Conservation (phyloP, 345 rosid genomes). For the Dipteronia sinensis region DNA sequence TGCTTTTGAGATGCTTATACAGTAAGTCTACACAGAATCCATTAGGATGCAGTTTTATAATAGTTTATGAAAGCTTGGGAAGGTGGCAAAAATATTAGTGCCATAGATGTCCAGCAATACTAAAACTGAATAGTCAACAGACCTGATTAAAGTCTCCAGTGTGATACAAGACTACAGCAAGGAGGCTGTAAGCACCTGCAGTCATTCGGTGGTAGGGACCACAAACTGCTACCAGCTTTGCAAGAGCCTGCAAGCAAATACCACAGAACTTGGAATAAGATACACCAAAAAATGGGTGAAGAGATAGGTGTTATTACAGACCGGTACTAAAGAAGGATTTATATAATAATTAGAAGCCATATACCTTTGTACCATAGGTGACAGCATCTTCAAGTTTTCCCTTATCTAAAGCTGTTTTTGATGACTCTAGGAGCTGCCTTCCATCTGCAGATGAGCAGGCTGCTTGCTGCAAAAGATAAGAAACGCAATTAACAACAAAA, state of each 20-base stretch:
- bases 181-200: conserved; percentile 99
- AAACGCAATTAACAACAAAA: conserved; percentile 20
- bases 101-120: background rate
- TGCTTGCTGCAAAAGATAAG: conserved; percentile 77
- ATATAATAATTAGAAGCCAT: conserved; percentile 15
- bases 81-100: conserved; percentile 11
- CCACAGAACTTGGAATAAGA: conserved; percentile 22
- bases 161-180: conserved; percentile 96
- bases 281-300: conserved; percentile 10
- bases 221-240: conserved; percentile 95
- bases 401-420: conserved; percentile 97
- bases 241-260: conserved; percentile 69
- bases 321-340: conserved; percentile 10
- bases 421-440: conserved; percentile 95
- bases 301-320: conserved; percentile 8
- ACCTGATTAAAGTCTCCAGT: conserved; percentile 99
- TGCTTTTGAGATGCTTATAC: background rate
- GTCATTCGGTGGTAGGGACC: conserved; percentile 99
- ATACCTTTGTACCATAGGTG: conserved; percentile 91
- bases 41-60: background rate
- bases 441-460: conserved; percentile 99
- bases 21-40: background rate
- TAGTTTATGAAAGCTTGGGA: conserved; percentile 2
- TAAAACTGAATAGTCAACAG: conserved; percentile 21
- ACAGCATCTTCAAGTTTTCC: conserved; percentile 99